phyloP scores from a whole-genome alignment of 2,329 filamentous ascomycete species.

The Penicillium janthinellum region DNA sequence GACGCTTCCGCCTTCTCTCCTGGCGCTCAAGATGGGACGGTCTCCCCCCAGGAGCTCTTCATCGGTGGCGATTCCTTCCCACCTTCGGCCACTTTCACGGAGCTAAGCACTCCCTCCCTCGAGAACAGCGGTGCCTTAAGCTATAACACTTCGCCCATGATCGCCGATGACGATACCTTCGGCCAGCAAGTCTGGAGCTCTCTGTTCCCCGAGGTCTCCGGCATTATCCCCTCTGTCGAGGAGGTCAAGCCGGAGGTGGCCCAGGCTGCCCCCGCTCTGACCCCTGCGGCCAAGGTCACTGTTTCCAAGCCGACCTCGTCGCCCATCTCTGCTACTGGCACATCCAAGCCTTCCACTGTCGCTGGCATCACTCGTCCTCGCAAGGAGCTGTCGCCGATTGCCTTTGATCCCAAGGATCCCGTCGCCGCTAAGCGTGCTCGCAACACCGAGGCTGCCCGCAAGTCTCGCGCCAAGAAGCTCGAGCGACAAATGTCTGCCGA shows the following conservation, averaged over 20 bases:
- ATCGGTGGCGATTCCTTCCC: constrained; percentile 72
- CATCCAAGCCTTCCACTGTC: constrained; percentile 65
- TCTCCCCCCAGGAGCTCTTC: constrained; percentile 81
- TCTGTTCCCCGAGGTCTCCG: constrained; percentile 50
- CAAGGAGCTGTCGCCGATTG: constrained; percentile 77
- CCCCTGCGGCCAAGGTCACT: constrained; percentile 47
- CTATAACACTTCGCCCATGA: constrained; percentile 78
- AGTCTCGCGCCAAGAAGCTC: constrained; percentile 85
- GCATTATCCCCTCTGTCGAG: constrained; percentile 22
- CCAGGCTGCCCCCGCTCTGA: constrained; percentile 42
- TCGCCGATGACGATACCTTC: constrained; percentile 61
- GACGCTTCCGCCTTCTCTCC: constrained; percentile 30
- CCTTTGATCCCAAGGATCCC: constrained; percentile 72
- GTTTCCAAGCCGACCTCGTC: constrained; percentile 12
- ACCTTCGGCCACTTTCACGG: constrained; percentile 78
- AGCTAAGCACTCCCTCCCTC: constrained; percentile 79
- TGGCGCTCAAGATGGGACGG: constrained; percentile 57
- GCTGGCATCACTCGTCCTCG: constrained; percentile 75
- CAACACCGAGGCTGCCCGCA: constrained; percentile 90
- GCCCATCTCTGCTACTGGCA: constrained; percentile 27
- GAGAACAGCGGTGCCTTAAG: constrained; percentile 71
- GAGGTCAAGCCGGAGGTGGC: constrained; percentile 23
- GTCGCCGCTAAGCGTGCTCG: constrained; percentile 89
- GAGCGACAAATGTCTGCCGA: constrained; percentile 74
- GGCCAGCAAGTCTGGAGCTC: constrained; percentile 67